Percentiles rank a stretch among this genome's conserved stretches.
Conservation (phyloP, 768 basidiomycete genomes). For the Tephrocybe sp. region DNA sequence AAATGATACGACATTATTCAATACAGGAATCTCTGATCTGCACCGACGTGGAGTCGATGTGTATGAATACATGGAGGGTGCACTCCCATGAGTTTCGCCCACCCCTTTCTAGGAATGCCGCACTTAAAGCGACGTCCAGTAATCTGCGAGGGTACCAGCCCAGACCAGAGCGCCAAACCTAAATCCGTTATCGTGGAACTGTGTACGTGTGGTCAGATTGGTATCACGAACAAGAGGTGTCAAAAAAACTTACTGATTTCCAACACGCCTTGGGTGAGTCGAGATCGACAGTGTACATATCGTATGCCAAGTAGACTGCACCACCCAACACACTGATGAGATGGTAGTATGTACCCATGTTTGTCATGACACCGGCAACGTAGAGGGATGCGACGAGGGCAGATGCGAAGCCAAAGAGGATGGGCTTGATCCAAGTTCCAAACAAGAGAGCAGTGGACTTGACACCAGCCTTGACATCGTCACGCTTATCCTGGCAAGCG, state of each 20-base stretch:
- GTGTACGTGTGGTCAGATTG: constrained; percentile 1
- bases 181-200: constrained; percentile 21
- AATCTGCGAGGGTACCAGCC: constrained; percentile 15
- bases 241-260: constrained; percentile 8
- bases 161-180: constrained; percentile 17
- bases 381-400: constrained; percentile 13
- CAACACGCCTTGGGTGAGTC: constrained; percentile 18
- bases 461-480: constrained; percentile 39
- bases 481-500: constrained; percentile 56
- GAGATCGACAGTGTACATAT: constrained; percentile 12
- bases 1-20: neutral
- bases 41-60: neutral
- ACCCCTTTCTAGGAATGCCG: neutral
- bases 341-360: constrained; percentile 13
- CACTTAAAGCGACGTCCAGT: constrained; percentile 11
- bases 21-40: neutral
- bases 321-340: constrained; percentile 14
- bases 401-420: constrained; percentile 11
- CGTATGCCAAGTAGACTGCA: constrained; percentile 8
- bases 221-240: neutral
- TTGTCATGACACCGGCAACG: constrained; percentile 13
- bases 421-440: constrained; percentile 15
- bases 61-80: neutral
- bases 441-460: constrained; percentile 18
- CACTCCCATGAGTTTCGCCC: neutral